Base-by-base conservation (phyloP, 2,329 filamentous ascomycete genomes). In the Penicillium nordicum region DNA sequence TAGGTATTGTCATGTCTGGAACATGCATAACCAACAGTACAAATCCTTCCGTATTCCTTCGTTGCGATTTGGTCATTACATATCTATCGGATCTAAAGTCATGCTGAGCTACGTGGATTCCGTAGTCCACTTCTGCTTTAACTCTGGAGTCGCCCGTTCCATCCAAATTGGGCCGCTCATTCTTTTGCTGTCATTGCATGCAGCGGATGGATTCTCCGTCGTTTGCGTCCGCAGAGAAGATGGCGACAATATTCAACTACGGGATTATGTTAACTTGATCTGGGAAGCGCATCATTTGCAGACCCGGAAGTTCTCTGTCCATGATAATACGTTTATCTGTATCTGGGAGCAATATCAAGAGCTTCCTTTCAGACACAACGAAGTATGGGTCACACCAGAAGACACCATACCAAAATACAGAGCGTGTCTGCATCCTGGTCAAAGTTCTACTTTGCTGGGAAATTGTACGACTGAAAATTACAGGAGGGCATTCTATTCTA, bases 1-100 rank as follows among this genome's bases (percentile, higher is more conserved):
- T 34, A 72, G 69, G 29, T 64, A 66, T 30, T 73, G 70, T 41
- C 62, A 71, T 57, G 63, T 67, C n/a, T 74, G 70, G 69, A 57
- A 68, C 41, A 45, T 68, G 16, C 25, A 57, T 12, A 66, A 64
- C 2, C 56, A 63, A 16, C 56, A 65, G 18, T 34, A 60, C 27
- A 55, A 53, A 23, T 60, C 44, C 10, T 67, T 74, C 40, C 71
- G 69, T 27, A 27, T 74, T n/a, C 63, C 69, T 10, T 68, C 65
- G 2, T 11, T 53, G 9, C 25, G 47, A 14, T 60, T 59, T 46
- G 8, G n/a, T 1, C 34, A 57, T 36, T 65, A 70, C 47, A 34
- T 64, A 18, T 52, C 65, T 10, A 58, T 60, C 29, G 65, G 63
- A 30, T 50, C 53, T 23, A 64, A 63, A 11, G 55, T 73, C 12